phyloP scores from a whole-genome alignment of 176 grass and related monocot genomes.

The Phoenix roebelenii region DNA sequence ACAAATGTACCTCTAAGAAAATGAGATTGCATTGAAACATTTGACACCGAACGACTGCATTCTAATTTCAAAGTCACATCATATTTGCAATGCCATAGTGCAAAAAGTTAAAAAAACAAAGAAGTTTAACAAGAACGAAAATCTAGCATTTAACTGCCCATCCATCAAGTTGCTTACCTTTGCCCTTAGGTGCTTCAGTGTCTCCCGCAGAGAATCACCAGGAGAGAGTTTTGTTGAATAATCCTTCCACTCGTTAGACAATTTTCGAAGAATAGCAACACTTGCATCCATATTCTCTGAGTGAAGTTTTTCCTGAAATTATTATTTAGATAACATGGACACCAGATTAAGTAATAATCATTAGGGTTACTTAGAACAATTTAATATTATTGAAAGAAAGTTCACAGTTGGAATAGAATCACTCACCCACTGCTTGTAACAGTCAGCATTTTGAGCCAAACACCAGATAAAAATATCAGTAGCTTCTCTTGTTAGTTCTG shows the following conservation, averaged over 20 bases:
- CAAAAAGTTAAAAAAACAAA: background rate
- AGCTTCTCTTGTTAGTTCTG: conserved; percentile 61
- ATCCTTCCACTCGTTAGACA: conserved; percentile 57
- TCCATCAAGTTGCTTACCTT: conserved; percentile 36
- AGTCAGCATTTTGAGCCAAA: conserved; percentile 73
- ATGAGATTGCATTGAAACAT: background rate
- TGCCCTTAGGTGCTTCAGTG: conserved; percentile 62
- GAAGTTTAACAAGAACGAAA: conserved; percentile 1
- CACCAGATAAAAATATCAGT: conserved; percentile 78
- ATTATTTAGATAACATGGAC: too few species aligned
- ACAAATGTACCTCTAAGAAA: background rate
- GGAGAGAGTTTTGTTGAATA: conserved; percentile 45
- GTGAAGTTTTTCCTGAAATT: conserved; percentile 10
- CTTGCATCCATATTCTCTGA: conserved; percentile 56
- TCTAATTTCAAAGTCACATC: too few species aligned
- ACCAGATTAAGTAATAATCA: too few species aligned
- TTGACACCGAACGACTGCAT: too few species aligned
- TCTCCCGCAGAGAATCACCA: conserved; percentile 52
- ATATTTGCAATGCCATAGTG: background rate
- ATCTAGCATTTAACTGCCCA: background rate
- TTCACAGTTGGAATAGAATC: too few species aligned
- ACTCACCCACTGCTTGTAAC: conserved; percentile 85
- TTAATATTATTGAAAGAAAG: too few species aligned
- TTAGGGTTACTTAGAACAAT: too few species aligned
- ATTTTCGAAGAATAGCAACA: conserved; percentile 52